Evolutionary conservation across 2,329 filamentous ascomycete species (phyloP).

Genomic region (Phaeosphaeriaceae sp.): DNA sequence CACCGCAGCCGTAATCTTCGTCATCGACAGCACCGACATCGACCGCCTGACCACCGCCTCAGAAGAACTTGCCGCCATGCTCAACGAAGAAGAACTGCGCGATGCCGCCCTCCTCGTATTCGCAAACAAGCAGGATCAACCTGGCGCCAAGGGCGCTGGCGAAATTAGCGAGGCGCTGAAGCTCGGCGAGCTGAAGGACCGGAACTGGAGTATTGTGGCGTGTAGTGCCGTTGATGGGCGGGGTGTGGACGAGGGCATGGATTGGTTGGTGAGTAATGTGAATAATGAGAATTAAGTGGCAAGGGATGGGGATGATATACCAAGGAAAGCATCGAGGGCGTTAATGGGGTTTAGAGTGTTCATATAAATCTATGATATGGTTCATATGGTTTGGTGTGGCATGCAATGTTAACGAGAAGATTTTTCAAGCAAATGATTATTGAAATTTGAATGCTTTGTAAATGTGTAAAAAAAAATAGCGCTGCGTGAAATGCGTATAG

Average conservation of each 20-base stretch:
- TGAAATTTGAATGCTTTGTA: too few species aligned
- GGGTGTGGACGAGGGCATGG: conserved; percentile 97
- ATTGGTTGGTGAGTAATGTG: conserved; percentile 84
- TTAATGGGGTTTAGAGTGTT: conserved; percentile 15
- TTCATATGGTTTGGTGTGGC: too few species aligned
- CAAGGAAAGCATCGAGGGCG: conserved; percentile 23
- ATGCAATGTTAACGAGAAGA: background rate
- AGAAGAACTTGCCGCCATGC: conserved; percentile 91
- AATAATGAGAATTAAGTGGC: conserved; percentile 4
- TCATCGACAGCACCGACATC: conserved; percentile 97
- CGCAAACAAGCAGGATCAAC: conserved; percentile 99
- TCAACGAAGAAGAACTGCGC: conserved; percentile 95
- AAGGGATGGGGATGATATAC: conserved; percentile 7
- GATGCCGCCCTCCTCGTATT: conserved; percentile 93
- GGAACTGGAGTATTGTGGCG: conserved; percentile 99
- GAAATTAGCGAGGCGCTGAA: conserved; percentile 95
- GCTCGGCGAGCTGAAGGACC: conserved; percentile 87
- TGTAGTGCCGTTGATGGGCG: conserved; percentile 95
- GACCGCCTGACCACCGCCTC: conserved; percentile 90
- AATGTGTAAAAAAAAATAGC: too few species aligned
- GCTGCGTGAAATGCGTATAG: background rate
- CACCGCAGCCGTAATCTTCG: conserved; percentile 97
- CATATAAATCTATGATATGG: background rate
- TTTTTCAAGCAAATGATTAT: too few species aligned
- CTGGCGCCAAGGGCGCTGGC: conserved; percentile 92